Base-by-base conservation (phyloP, 345 rosid genomes). In the Eucalyptus melliodora region DNA sequence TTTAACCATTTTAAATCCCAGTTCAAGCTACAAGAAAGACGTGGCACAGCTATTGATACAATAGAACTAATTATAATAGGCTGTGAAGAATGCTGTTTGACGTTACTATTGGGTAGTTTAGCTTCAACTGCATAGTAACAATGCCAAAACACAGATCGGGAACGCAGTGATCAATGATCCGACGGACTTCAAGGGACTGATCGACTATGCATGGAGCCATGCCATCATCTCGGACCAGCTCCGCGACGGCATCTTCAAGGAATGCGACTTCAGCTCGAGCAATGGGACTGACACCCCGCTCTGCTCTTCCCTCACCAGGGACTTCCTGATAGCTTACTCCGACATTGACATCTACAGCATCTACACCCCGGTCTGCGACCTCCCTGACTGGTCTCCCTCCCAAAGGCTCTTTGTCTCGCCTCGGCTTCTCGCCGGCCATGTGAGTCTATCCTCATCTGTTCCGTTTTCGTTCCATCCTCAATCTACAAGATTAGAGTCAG, bases 141-240 rank as follows among this genome's bases (percentile, higher is more conserved):
- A 7, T 56, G 88, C 17, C 50, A 3, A 62, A 87, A n/a, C 81
- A 11, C 91, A 97, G 98, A 95, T 97, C 19, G 98, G 99, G 49
- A 97, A 97, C 80, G 98, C 99, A 2, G 96, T 90, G 82, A 92
- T 96, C 62, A 93, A 96, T 30, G 97, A 95, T 23, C 93, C 50
- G 49, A 93, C 97, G 3, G 99, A 97, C 89, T 55, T 31, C 31
- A 56, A 80, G 10, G 97, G 99, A 40, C 72, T 97, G 10, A 89
- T 96, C 60, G 99, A 97, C 87, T 97, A 88, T 16, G 98, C 96
- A 3, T 96, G 97, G 96, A 94, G 94, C 88, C 98, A 97, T 69
- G 98, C 97, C 3, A 92, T 97, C 30, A 92, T 96, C 59, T 97
- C 99, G 2, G 99, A 96, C 92, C 91, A 90, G 45, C 91, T 95